phyloP scores from a whole-genome alignment of 2,329 filamentous ascomycete genomes.

The Cryphonectria naterciae region DNA sequence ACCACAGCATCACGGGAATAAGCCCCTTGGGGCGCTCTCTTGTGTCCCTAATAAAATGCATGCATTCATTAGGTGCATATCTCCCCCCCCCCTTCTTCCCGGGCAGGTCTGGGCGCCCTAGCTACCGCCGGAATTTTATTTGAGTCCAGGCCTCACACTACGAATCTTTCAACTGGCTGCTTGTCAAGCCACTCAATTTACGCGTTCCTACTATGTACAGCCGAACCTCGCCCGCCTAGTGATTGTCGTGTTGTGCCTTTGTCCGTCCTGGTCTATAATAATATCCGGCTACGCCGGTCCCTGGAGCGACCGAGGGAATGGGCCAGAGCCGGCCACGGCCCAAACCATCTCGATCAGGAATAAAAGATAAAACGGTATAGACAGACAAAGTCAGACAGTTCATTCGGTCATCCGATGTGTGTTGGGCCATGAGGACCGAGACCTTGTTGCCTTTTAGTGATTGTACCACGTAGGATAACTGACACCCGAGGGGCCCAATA shows the following conservation, averaged over 20 bases:
- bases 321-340: not conserved
- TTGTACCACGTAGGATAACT: not conserved
- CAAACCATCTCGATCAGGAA: not conserved
- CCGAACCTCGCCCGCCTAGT: not conserved
- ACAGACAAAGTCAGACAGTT: not conserved
- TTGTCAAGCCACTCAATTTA: not conserved
- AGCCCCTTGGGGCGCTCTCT: not conserved
- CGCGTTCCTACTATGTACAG: not conserved
- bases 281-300: not conserved
- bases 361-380: not conserved
- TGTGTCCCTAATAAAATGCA: not conserved
- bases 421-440: not conserved
- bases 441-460: not conserved
- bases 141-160: not conserved
- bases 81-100: not conserved
- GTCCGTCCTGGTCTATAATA: conserved; percentile 4
- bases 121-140: not conserved
- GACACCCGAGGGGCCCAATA: conserved; percentile 19
- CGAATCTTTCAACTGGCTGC: not conserved
- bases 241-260: not conserved
- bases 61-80: not conserved
- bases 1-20: conserved; percentile 6
- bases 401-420: not conserved
- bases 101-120: not conserved
- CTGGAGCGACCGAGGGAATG: not conserved